Evolutionary conservation across 768 basidiomycete genomes (phyloP), one percentile per base, ranked within the genome.

Genomic region (Leccinellum luteum): DNA sequence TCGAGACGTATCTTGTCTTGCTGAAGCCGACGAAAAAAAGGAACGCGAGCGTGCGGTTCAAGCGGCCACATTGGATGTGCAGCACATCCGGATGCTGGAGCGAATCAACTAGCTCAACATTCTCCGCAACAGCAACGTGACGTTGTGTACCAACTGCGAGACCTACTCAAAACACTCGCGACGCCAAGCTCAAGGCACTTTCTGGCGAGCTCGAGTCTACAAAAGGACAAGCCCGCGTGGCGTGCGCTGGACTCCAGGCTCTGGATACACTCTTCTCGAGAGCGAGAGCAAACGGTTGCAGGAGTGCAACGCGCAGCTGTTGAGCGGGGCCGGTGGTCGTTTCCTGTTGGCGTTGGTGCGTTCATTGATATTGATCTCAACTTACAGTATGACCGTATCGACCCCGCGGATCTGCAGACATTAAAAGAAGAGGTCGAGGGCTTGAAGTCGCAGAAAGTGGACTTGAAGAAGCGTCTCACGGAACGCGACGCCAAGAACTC

Each of bases 71-170:
- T 90, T 89, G 1, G 85, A 88, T 31, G 79, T 86, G 5, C 90
- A 94, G 62, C 93, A 94, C 60, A 82, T 85, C 17, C 90, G 93
- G 66, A 82, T 94, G 51, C 76, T 94, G 49, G 90, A 93, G 70
- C 81, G 88, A 59, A 93, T 94, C 72, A 90, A 92, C 60, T 89
- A 94, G 61, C 79, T 92, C 60, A 93, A 91, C 58, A 82, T 95
- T 54, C 64, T 94, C 3, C 84, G 91, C 34, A 93, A 95, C 72
- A 93, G 91, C 75, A 95, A 95, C 67, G 85, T 87, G 0, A 93
- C 90, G 3, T 78, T 95, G 1, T 85, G 92, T 56, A 78, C 86
- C 31, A 90, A 94, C 55, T 84, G 81, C 61, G 89, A 92, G 59
- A 78, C 75, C 17, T 79, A 89, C 59, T 71, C 80, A 23, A 90